Percentiles rank a stretch among this genome's conserved stretches.
Conservation (phyloP, 768 basidiomycete genomes). For the Podaxis sp. region DNA sequence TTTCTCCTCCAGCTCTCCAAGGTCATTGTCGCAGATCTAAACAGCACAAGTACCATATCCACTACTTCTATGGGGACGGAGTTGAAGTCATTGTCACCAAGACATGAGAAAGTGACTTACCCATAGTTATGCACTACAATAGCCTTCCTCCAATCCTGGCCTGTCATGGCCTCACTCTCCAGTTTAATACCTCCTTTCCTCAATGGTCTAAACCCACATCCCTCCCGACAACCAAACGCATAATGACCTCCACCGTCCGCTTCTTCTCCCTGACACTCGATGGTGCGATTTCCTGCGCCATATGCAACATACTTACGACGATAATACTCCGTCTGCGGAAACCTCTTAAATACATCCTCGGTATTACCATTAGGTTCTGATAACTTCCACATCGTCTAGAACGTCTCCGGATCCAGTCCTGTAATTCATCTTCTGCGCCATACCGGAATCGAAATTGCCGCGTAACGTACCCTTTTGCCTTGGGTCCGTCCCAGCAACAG, state of each 20-base stretch:
- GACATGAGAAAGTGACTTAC: constrained; percentile 30
- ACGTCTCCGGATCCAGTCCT: constrained; percentile 63
- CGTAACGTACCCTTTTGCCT: constrained; percentile 42
- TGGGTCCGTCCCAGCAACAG: constrained; percentile 43
- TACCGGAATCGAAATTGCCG: not conserved
- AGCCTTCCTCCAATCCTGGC: constrained; percentile 25
- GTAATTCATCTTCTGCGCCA: not conserved
- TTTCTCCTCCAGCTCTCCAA: constrained; percentile 33
- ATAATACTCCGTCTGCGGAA: constrained; percentile 49
- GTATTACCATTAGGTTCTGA: constrained; percentile 47
- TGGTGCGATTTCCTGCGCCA: constrained; percentile 51
- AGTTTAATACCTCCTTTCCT: constrained; percentile 58
- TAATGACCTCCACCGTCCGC: not conserved
- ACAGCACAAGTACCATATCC: constrained; percentile 55
- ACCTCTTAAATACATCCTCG: constrained; percentile 53
- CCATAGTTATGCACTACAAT: constrained; percentile 67
- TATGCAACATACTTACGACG: constrained; percentile 28
- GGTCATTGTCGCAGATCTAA: constrained; percentile 51
- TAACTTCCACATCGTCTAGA: constrained; percentile 60
- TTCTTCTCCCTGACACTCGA: constrained; percentile 26
- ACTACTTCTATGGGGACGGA: constrained; percentile 37
- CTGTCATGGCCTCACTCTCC: constrained; percentile 34
- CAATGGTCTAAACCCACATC: constrained; percentile 34
- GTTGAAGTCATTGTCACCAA: not conserved
- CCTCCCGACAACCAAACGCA: constrained; percentile 2